These are phyloP conservation scores for Leishmania arabica DNA, from an alignment of 208 protist genomes.

Conservation along the genomic window DNA sequence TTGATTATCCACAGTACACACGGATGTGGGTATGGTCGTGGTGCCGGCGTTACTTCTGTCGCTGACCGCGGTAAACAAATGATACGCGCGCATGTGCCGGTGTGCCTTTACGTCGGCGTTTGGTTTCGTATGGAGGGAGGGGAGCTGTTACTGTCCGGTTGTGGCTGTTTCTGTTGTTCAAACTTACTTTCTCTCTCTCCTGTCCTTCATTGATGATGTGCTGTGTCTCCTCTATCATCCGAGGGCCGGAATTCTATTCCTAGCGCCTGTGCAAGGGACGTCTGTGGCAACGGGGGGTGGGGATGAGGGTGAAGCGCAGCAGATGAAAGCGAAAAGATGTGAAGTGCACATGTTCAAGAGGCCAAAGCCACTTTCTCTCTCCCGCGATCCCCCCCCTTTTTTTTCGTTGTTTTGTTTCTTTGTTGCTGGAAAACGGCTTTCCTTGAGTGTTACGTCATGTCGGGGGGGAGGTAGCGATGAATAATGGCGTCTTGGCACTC, in stretches of 20 bases:
- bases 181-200: not conserved
- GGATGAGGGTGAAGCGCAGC: not conserved
- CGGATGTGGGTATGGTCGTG: not conserved
- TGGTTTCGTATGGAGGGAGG: not conserved
- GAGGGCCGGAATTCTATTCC: not conserved
- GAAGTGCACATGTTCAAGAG: not conserved
- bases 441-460: not conserved
- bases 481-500: not conserved
- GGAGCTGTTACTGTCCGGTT: not conserved
- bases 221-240: not conserved
- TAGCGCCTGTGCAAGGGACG: not conserved
- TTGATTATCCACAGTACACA: not conserved
- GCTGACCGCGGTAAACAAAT: not conserved
- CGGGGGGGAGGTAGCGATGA: no score
- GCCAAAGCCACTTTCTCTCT: not conserved
- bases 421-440: not conserved
- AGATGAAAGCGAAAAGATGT: not conserved
- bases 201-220: not conserved
- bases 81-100: not conserved
- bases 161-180: not conserved
- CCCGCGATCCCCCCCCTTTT: not conserved
- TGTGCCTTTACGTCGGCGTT: no score
- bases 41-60: not conserved
- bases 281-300: not conserved
- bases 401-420: not conserved